Conservation (phyloP, 768 basidiomycete genomes). For the Ramaria sp. region DNA sequence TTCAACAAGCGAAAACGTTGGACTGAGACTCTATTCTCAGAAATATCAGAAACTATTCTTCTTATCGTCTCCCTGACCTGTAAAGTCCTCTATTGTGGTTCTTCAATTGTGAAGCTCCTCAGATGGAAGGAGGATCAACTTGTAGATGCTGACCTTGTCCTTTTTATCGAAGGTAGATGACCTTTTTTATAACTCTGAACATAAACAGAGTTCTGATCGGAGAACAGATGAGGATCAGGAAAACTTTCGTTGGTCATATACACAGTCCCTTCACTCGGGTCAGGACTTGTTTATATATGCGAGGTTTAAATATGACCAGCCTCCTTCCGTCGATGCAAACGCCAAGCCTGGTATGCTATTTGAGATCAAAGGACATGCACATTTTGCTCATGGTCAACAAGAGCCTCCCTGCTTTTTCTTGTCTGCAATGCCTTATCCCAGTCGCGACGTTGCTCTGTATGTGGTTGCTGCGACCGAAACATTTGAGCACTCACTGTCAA, state of each 20-base stretch:
- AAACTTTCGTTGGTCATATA: constrained; percentile 35
- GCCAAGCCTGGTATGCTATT: constrained; percentile 38
- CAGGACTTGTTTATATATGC: constrained; percentile 46
- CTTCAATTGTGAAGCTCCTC: constrained; percentile 56
- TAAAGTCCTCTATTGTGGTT: constrained; percentile 59
- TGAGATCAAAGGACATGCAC: constrained; percentile 59
- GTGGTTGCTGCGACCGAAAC: constrained; percentile 14
- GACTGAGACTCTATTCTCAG: constrained; percentile 70
- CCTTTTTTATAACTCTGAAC: background rate
- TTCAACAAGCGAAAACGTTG: constrained; percentile 83
- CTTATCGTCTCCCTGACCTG: constrained; percentile 55
- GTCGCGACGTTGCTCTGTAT: constrained; percentile 59
- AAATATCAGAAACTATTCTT: constrained; percentile 62
- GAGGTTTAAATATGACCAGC: constrained; percentile 41
- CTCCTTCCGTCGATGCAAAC: constrained; percentile 15
- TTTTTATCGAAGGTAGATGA: constrained; percentile 55
- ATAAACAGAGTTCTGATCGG: constrained; percentile 6
- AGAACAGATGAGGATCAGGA: constrained; percentile 44
- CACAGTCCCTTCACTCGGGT: constrained; percentile 39
- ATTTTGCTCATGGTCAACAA: constrained; percentile 28
- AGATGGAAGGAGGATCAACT: constrained; percentile 72
- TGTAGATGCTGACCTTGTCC: constrained; percentile 51
- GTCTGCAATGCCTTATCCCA: constrained; percentile 71
- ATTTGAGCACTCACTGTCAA: background rate
- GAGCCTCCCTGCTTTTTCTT: constrained; percentile 58